Evolutionary conservation across 805 yeast species (phyloP).

Genomic region (Candida ulmi): DNA sequence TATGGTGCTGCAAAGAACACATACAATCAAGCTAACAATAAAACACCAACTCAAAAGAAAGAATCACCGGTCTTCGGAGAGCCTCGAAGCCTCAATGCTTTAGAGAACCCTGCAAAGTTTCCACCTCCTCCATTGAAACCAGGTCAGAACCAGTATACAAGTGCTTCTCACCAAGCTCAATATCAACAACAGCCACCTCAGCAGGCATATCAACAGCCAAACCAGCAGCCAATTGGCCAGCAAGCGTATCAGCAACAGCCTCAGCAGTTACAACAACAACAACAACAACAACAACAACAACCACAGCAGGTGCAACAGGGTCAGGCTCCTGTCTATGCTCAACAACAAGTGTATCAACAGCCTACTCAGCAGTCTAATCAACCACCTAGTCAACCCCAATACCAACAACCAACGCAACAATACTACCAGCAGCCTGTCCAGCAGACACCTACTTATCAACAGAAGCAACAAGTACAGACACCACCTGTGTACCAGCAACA

Average conservation of each 20-base stretch:
- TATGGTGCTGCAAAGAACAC: conserved; percentile 33
- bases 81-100: conserved; percentile 6
- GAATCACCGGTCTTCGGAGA: conserved; percentile 5
- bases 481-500: background rate
- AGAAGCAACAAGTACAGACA: background rate
- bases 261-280: background rate
- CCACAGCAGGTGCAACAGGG: too few species aligned
- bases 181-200: conserved; percentile 5
- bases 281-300: conserved; percentile 2
- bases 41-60: background rate
- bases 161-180: conserved; percentile 12
- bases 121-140: conserved; percentile 36
- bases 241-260: conserved; percentile 2
- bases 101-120: conserved; percentile 18
- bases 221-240: background rate
- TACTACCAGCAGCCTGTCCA: background rate
- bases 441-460: too few species aligned
- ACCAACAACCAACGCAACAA: too few species aligned
- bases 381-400: too few species aligned
- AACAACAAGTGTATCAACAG: conserved; percentile 3
- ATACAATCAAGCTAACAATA: conserved; percentile 1
- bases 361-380: too few species aligned
- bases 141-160: conserved; percentile 29
- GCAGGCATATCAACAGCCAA: conserved; percentile 8
- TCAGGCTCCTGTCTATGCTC: background rate